Percentiles rank a stretch among this genome's conserved stretches.
These are phyloP conservation scores for Globisporangium sylvaticum DNA, from an alignment of 352 stramenopile genomes.

Conservation along the genomic window DNA sequence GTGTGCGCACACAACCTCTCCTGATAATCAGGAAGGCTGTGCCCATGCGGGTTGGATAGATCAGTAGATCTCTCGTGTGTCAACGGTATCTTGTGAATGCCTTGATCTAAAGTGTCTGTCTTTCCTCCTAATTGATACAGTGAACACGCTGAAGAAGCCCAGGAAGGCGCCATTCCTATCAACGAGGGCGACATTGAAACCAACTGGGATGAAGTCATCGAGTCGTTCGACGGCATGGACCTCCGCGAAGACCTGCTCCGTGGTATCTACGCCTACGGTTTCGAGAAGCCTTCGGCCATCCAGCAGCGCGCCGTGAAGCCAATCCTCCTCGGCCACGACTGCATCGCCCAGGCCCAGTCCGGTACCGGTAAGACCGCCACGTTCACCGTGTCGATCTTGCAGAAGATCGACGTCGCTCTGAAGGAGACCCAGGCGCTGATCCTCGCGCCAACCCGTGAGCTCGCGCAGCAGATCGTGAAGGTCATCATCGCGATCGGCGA, in stretches of 20 bases:
- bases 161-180: constrained; percentile 71
- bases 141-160: constrained; percentile 54
- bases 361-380: constrained; percentile 99
- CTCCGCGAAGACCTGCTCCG: constrained; percentile 97
- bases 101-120: neutral
- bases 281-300: constrained; percentile 99
- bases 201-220: constrained; percentile 98
- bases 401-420: constrained; percentile 95
- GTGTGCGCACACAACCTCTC: neutral
- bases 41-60: neutral
- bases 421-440: constrained; percentile 98
- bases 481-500: constrained; percentile 92
- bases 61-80: neutral
- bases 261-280: constrained; percentile 99
- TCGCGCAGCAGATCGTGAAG: constrained; percentile 99
- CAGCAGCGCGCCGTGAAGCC: constrained; percentile 98
- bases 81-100: neutral
- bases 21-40: neutral
- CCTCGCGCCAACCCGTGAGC: constrained; percentile 98
- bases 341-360: constrained; percentile 99
- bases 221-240: constrained; percentile 99
- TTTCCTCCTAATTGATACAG: constrained; percentile 18
- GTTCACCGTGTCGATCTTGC: constrained; percentile 98
- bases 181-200: constrained; percentile 95
- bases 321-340: constrained; percentile 96